Evolutionary conservation across 2,329 filamentous ascomycete species (phyloP), one percentile per base, ranked within the genome.

Genomic region (Phyllosticta paracitricarpa): DNA sequence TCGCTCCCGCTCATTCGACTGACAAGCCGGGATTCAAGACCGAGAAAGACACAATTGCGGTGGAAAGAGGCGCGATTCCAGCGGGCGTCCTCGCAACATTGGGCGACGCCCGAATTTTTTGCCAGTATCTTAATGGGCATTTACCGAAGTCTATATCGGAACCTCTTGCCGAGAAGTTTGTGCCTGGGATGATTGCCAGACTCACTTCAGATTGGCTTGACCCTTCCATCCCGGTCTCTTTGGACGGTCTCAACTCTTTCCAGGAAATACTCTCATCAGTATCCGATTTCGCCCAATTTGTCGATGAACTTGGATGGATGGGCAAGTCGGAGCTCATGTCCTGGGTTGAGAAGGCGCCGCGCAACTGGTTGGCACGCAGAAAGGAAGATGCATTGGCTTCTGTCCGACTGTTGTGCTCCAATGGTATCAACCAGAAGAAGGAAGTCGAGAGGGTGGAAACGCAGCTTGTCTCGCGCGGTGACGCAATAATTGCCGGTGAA

Each of bases 361-460:
- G 85, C 62, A 86, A 91, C 26, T 99, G 94, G 94, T 81, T 97
- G 14, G 84, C 84, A 2, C 93, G 91, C 71, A 88, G 91, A 65
- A 85, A 89, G 68, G 91, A 96, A 68, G 85, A 82, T 35, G 86
- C 90, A 0, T 80, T 99, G 25, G 87, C 92, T 64, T 81, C 83
- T 35, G 85, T 95, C 12, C 84, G 94, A 25, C 82, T 76, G 22
- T 82, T 87, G 54, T 80, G 97, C 2, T 81, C 85, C 3, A 77
- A 78, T 58, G 89, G 88, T 8, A 81, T 93, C 51, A 86, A 86
- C 8, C 75, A 79, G 26, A 81, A 86, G 14, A 88, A 84, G 66
- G 79, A 82, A 54, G 91, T 96, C 1, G 91, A 97, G 72, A 85
- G 89, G 67, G 80, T 95, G 1, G 93, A 97, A 73, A 95, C 87